Percentiles rank a stretch among this genome's conserved stretches.
Conservation (phyloP, 176 grass and related monocot species). For the Bothriochloa decipiens region DNA sequence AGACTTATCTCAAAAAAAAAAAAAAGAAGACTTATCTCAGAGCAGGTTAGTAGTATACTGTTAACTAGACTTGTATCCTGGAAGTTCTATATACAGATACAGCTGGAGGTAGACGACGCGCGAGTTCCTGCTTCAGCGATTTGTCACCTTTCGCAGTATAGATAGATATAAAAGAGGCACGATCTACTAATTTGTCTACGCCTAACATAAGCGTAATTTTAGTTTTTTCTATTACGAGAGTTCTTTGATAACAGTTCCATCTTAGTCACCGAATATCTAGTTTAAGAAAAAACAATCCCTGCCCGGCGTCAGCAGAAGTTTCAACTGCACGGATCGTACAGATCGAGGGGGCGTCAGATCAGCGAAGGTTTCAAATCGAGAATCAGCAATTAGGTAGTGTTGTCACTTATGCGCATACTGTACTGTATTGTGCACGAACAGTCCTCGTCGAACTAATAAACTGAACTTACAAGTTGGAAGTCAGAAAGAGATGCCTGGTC, state of each 20-base stretch:
- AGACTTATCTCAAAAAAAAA: too few species aligned
- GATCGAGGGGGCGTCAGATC: constrained; percentile 21
- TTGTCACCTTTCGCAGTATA: neutral
- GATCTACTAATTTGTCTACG: neutral
- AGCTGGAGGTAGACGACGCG: neutral
- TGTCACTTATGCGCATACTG: constrained; percentile 18
- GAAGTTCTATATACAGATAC: neutral
- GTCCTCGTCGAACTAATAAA: neutral
- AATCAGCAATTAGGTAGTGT: neutral
- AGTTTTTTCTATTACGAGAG: neutral
- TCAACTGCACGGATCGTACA: constrained; percentile 36
- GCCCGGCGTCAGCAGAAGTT: too few species aligned
- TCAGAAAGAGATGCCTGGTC: neutral
- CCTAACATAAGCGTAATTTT: neutral
- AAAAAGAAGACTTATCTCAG: too few species aligned
- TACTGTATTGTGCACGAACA: neutral
- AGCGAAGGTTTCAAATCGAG: neutral
- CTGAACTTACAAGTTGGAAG: neutral
- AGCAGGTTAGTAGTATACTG: neutral
- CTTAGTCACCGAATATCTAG: neutral
- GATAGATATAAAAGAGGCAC: constrained; percentile 14
- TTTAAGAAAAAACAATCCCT: neutral
- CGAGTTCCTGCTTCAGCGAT: neutral
- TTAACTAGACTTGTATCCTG: neutral
- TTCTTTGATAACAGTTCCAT: neutral